Base-by-base conservation (phyloP, 2,329 filamentous ascomycete species). In the Aureobasidium zeae region DNA sequence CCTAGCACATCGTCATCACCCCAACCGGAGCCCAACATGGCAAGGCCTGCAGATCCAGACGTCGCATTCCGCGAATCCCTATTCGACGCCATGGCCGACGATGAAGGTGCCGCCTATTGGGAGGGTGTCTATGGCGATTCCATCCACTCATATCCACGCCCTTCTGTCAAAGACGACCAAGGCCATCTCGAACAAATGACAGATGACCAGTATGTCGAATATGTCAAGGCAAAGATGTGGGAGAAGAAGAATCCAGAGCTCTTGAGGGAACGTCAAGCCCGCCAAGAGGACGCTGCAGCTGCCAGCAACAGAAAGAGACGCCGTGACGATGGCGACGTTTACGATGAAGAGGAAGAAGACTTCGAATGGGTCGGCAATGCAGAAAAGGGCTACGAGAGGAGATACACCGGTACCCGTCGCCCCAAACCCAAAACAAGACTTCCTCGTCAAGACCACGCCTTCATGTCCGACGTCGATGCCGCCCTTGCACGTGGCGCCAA, bases 81-180 rank as follows among this genome's bases (percentile, higher is more conserved):
- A 4, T 96, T 96, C 65, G 91, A 98, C 62, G 91, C 91, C 22
- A 81, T 98, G 63, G 89, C 87, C 26, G 91, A 98, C 63, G 89
- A 96, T 58, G 91, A 98, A 65, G 91, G 89, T 34, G 91, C 91
- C 2, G 76, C 79, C 6, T 98, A 91, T 67, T 98, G 91, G 91
- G 83, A 95, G 61, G 77, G 78, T 12, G 85, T 98, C n/a, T 98
- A 96, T 63, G 88, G 87, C 1, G 89, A 96, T 60, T 89, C 91
- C 0, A 83, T 96, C 37, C 87, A 95, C 63, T 76, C 78, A 5
- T 95, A 93, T 59, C 60, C 77, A 3, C 94, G 93, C 57, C 63
- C 76, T 0, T 69, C 71, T 0, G 69, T 57, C 74, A 74, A 49
- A 62, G 79, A 56, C 41, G 65, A 51, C 38, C 65, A 53, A 28